A percentile compares a stretch with the other conserved stretches of the same genome.
These are phyloP conservation scores for Fusarium multiceps DNA, from an alignment of 2,329 filamentous ascomycete species.

Conservation along the genomic window DNA sequence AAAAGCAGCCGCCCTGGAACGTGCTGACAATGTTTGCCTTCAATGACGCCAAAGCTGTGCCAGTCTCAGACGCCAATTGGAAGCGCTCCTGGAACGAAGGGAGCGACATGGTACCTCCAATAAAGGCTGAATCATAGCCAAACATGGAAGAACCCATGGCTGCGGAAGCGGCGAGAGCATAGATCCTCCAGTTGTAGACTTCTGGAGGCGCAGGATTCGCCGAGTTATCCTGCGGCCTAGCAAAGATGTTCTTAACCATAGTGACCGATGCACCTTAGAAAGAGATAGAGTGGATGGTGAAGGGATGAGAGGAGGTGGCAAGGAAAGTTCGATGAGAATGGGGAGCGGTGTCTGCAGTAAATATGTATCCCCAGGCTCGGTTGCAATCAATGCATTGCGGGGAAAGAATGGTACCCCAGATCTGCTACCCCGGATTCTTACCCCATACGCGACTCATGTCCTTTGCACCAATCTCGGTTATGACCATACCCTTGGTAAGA, in stretches of 20 bases:
- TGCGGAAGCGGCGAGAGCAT: neutral
- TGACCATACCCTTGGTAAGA: neutral
- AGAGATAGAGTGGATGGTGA: too few species aligned
- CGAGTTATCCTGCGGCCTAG: slow-evolving; percentile 4
- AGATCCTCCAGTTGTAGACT: slow-evolving; percentile 13
- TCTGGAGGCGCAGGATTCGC: slow-evolving; percentile 9
- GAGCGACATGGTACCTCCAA: slow-evolving; percentile 9
- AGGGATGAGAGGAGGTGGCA: neutral
- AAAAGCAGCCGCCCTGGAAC: slow-evolving; percentile 4
- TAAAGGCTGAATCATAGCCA: slow-evolving; percentile 30
- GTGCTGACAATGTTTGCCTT: slow-evolving; percentile 15
- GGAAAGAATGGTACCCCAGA: neutral
- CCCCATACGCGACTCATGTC: neutral
- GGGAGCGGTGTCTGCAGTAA: neutral
- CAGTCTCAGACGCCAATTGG: neutral
- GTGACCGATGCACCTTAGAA: neutral
- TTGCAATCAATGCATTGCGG: neutral
- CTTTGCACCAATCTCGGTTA: neutral
- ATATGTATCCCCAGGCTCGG: neutral
- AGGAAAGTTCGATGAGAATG: neutral
- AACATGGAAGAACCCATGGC: slow-evolving; percentile 24
- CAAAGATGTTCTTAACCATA: slow-evolving; percentile 4
- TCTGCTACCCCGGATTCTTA: slow-evolving; percentile 4
- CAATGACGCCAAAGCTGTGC: neutral
- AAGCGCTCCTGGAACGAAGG: slow-evolving; percentile 12